Conservation (phyloP, 2,329 filamentous ascomycete genomes). For the Exophiala sp. region DNA sequence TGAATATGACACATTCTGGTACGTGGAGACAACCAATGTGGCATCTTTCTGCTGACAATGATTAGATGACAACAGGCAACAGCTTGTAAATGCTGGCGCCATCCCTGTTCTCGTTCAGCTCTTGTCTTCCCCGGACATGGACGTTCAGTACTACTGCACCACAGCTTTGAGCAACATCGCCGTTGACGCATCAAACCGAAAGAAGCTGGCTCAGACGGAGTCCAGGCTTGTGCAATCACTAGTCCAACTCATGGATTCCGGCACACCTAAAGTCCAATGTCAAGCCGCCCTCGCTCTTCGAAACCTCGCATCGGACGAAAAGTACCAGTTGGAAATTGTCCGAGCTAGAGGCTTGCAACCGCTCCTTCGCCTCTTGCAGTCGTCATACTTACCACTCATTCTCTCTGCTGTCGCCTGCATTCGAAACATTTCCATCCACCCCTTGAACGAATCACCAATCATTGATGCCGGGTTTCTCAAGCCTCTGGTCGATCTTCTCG, state of each 20-base stretch:
- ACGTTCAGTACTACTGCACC: slow-evolving; percentile 99
- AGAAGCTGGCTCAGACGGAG: slow-evolving; percentile 86
- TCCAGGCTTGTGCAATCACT: slow-evolving; percentile 87
- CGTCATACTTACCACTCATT: slow-evolving; percentile 91
- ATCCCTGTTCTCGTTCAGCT: slow-evolving; percentile 96
- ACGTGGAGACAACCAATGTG: slow-evolving; percentile 34
- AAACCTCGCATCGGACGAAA: slow-evolving; percentile 95
- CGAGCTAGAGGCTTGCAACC: slow-evolving; percentile 80
- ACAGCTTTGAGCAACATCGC: slow-evolving; percentile 98
- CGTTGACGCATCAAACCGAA: slow-evolving; percentile 85
- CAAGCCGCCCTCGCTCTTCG: slow-evolving; percentile 91
- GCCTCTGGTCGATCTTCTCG: slow-evolving; percentile 86
- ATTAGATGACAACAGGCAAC: slow-evolving; percentile 91
- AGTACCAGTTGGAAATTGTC: slow-evolving; percentile 97
- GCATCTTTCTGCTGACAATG: slow-evolving; percentile 1
- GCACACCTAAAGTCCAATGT: slow-evolving; percentile 95
- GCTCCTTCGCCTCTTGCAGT: slow-evolving; percentile 84
- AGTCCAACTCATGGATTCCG: slow-evolving; percentile 95
- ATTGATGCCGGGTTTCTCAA: slow-evolving; percentile 96
- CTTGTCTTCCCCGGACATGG: slow-evolving; percentile 86
- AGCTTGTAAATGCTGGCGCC: slow-evolving; percentile 95
- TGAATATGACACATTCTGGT: slow-evolving; percentile 99
- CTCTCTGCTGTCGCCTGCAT: slow-evolving; percentile 97
- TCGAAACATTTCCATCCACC: slow-evolving; percentile 97
- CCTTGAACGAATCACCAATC: slow-evolving; percentile 94